Conservation (phyloP, 2,329 filamentous ascomycete species). For the Raffaelea albimanens region DNA sequence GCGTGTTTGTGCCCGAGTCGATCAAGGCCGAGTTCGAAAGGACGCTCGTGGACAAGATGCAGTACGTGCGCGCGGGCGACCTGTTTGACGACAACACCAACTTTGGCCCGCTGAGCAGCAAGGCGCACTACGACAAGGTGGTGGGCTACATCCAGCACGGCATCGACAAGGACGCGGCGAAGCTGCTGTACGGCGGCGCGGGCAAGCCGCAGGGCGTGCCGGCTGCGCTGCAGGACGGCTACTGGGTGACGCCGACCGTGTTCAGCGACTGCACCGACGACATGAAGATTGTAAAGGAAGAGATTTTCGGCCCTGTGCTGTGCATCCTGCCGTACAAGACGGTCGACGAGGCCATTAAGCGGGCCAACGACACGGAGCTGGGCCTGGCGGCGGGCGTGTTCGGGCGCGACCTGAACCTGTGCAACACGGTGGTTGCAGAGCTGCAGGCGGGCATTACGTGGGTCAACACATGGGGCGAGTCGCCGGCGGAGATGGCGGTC, state of each 20-base stretch:
- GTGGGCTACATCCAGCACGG: constrained; percentile 67
- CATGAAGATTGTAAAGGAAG: constrained; percentile 72
- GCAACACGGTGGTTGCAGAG: constrained; percentile 60
- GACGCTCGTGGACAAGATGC: constrained; percentile 57
- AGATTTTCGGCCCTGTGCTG: constrained; percentile 87
- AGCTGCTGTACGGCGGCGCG: constrained; percentile 61
- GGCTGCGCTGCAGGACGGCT: constrained; percentile 48
- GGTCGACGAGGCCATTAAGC: constrained; percentile 57
- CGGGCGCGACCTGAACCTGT: constrained; percentile 62
- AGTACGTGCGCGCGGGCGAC: constrained; percentile 60
- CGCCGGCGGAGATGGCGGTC: constrained; percentile 83
- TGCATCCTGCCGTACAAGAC: constrained; percentile 65
- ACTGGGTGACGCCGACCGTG: constrained; percentile 75
- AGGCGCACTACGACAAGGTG: constrained; percentile 68
- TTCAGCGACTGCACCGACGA: constrained; percentile 78
- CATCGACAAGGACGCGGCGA: constrained; percentile 62
- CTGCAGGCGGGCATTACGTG: constrained; percentile 82
- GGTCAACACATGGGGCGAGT: constrained; percentile 93
- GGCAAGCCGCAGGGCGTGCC: constrained; percentile 38
- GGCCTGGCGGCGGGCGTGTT: constrained; percentile 82
- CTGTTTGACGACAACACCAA: constrained; percentile 66
- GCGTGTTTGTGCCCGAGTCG: constrained; percentile 66
- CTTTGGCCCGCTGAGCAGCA: constrained; percentile 74
- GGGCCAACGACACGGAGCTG: constrained; percentile 69
- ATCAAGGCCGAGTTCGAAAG: constrained; percentile 41